Base-by-base conservation (phyloP, 352 stramenopile species). In the Albugo laibachii region DNA sequence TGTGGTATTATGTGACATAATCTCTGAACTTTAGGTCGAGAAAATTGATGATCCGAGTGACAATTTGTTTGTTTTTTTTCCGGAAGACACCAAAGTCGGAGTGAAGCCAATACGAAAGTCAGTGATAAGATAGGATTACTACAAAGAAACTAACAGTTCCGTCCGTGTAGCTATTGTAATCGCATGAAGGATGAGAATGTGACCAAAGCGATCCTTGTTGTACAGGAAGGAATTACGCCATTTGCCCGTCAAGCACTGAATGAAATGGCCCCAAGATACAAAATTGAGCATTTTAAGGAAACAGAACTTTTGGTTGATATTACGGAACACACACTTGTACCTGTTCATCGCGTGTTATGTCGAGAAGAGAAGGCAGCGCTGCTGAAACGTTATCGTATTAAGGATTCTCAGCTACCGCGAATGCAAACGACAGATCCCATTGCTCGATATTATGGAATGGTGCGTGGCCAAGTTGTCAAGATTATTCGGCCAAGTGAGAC, bases 401-500 rank as follows among this genome's bases (percentile, higher is more conserved):
- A 97, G 50, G 94, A 99, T 60, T 97, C 80, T 49, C 95, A 99
- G 67, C 77, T 99, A 36, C 96, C 96, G 31, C 80, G 96, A 37
- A 99, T 99, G 75, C 95, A 99, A 63, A 75, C 92, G 5, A 97
- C 92, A 47, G 96, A 99, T 79, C 96, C 96, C 24, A 96, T 99
- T 37, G 94, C 95, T 24, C 76, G 95, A 44, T 99, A 99, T 75
- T 91, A 88, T 50, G 77, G 77, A 42, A 95, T 99, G 82, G 89
- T 91, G 48, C 79, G 91, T 49, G 94, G 94, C 21, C 77, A 99
- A 56, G 95, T 99, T 37, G 95, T 99, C 35, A 99, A 99, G 69
- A 99, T 99, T 70, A 98, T 99, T 64, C 81, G 96, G 55, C 93
- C 94, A 13, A 97, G 78, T 59, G 96, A 99, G 66, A 99, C 96